These are phyloP conservation scores for Boehmeria nivea DNA, from an alignment of 306 rosid species.

Conservation along the genomic window DNA sequence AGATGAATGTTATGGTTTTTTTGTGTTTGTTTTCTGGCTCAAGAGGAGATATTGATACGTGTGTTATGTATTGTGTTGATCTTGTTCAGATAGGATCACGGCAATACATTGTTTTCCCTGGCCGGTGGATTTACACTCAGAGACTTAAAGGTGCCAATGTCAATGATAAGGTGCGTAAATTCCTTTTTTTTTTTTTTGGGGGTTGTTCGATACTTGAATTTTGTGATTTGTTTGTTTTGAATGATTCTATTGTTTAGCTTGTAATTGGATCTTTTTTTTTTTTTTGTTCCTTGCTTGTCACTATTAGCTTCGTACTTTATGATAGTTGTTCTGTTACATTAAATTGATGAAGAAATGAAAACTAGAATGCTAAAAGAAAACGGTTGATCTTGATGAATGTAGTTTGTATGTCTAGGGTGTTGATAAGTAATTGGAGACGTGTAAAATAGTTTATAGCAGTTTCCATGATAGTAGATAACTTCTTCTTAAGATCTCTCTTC, in stretches of 20 bases:
- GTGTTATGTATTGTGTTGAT: neutral
- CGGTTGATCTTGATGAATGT: too few species aligned
- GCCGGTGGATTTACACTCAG: constrained; percentile 71
- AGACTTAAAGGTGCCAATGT: constrained; percentile 79
- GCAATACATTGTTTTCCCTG: constrained; percentile 91
- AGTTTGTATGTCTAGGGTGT: too few species aligned
- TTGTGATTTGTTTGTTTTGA: neutral
- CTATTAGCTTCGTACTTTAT: too few species aligned
- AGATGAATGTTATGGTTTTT: neutral
- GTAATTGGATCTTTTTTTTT: neutral
- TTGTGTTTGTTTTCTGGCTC: neutral
- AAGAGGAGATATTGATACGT: neutral
- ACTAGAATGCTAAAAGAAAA: too few species aligned
- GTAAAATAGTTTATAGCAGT: too few species aligned
- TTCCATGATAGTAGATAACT: too few species aligned
- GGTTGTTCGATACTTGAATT: constrained; percentile 13
- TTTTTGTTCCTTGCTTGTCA: too few species aligned
- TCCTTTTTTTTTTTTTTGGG: constrained; percentile 11
- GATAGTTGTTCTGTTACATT: too few species aligned
- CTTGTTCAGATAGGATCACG: constrained; percentile 67
- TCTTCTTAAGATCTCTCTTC: too few species aligned
- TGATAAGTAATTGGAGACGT: too few species aligned
- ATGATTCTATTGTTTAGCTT: neutral
- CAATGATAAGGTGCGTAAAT: constrained; percentile 62
- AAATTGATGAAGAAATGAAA: too few species aligned